phyloP scores from a whole-genome alignment of 177 flowering plant genomes.

The Vitis hybrid region DNA sequence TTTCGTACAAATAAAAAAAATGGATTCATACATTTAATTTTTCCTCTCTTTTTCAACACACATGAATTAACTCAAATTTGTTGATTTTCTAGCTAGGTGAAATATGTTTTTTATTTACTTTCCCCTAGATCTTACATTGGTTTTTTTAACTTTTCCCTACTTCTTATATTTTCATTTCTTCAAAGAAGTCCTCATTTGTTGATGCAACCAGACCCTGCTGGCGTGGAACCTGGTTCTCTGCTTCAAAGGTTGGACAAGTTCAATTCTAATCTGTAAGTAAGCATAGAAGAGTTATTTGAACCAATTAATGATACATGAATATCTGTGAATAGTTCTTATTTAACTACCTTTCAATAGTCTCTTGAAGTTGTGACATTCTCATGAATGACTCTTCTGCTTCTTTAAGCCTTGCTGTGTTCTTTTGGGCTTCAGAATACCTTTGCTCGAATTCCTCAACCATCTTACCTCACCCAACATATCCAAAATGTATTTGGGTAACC shows the following conservation, averaged over 20 bases:
- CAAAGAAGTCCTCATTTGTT: constrained; percentile 50
- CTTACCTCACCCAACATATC: constrained; percentile 50
- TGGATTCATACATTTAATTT: too few species aligned
- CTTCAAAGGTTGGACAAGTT: constrained; percentile 69
- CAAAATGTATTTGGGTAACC: constrained; percentile 3
- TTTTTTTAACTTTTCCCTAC: not conserved
- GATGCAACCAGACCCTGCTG: constrained; percentile 77
- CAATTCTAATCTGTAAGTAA: constrained; percentile 55
- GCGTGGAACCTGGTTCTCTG: constrained; percentile 88
- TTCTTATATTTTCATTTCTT: constrained; percentile 58
- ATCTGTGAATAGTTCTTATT: not conserved
- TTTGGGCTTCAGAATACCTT: constrained; percentile 45
- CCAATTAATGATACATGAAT: not conserved
- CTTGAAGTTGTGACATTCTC: constrained; percentile 59
- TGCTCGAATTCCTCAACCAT: constrained; percentile 59
- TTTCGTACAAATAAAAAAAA: too few species aligned
- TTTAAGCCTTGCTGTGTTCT: constrained; percentile 42
- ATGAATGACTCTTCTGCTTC: constrained; percentile 60
- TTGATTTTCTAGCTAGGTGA: too few species aligned
- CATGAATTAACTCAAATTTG: too few species aligned
- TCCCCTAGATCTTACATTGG: not conserved
- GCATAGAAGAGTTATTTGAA: constrained; percentile 9
- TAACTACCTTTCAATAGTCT: constrained; percentile 62
- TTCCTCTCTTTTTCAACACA: too few species aligned
- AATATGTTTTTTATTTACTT: not conserved